Evolutionary conservation across 139 green algal genomes (phyloP).

Genomic region (Coccomyxa sp.): DNA sequence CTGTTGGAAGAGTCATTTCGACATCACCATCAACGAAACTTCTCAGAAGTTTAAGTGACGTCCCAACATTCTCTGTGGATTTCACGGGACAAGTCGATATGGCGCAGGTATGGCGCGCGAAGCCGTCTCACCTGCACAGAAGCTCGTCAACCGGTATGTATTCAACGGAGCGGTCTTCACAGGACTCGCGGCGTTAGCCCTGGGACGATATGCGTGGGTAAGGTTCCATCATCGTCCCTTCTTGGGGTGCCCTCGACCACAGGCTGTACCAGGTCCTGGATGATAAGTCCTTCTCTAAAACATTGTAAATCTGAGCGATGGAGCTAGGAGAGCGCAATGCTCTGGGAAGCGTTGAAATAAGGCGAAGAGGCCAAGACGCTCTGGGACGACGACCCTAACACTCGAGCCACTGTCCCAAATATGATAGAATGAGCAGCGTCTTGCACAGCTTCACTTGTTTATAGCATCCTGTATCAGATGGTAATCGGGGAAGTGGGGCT

Average conservation of each 20-base stretch:
- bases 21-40: no score
- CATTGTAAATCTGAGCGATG: neutral
- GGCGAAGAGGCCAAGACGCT: neutral
- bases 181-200: neutral
- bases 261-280: neutral
- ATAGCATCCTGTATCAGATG: neutral
- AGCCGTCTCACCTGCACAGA: neutral
- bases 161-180: neutral
- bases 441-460: neutral
- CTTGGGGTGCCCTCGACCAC: neutral
- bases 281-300: neutral
- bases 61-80: no score
- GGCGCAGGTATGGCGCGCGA: no score
- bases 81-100: no score
- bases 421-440: neutral
- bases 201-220: neutral
- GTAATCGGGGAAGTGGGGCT: neutral
- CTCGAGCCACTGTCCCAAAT: no score
- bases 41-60: no score
- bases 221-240: neutral
- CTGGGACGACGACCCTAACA: neutral
- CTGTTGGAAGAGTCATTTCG: no score
- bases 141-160: neutral
- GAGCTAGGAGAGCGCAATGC: neutral
- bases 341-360: neutral